Percentiles rank a stretch among this genome's conserved stretches.
These are phyloP conservation scores for Aegilops bicornis DNA, from an alignment of 176 grass and related monocot species.

Conservation along the genomic window DNA sequence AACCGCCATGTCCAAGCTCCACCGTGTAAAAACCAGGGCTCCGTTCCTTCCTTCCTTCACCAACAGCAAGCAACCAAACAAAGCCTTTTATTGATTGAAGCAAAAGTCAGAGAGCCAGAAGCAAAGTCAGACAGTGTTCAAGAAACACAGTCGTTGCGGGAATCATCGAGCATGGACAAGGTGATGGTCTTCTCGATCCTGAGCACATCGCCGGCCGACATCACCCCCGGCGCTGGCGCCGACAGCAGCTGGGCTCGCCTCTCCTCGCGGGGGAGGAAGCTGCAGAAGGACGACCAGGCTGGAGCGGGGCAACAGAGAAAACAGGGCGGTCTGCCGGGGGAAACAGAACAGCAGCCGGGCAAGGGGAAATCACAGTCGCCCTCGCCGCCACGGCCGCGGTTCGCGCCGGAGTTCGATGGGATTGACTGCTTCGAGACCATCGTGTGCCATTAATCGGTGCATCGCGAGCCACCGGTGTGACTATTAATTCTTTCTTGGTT, in stretches of 20 bases:
- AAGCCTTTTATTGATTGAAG: too few relatives aligned
- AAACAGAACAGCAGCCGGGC: neutral
- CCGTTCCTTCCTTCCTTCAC: too few relatives aligned
- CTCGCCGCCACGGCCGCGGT: neutral
- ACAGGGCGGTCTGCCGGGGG: neutral
- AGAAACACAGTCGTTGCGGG: too few relatives aligned
- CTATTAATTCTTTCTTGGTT: neutral
- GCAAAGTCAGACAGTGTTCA: too few relatives aligned
- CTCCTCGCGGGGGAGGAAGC: neutral
- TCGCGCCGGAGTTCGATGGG: constrained; percentile 72
- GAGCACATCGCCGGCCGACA: too few relatives aligned
- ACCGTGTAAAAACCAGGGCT: too few relatives aligned
- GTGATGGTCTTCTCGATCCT: constrained; percentile 16
- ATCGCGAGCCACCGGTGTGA: neutral
- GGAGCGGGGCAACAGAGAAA: neutral
- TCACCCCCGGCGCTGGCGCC: too few relatives aligned
- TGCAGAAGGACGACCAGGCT: neutral
- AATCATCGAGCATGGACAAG: constrained; percentile 46
- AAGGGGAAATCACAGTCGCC: neutral
- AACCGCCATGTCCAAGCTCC: too few relatives aligned
- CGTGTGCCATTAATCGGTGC: neutral
- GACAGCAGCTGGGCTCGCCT: too few relatives aligned
- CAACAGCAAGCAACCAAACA: too few relatives aligned
- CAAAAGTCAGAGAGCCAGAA: too few relatives aligned
- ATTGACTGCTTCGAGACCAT: constrained; percentile 79